Evolutionary conservation across 805 yeast species (phyloP), one percentile per base, ranked within the genome.

Genomic region (Teunomyces lycoperdinae): DNA sequence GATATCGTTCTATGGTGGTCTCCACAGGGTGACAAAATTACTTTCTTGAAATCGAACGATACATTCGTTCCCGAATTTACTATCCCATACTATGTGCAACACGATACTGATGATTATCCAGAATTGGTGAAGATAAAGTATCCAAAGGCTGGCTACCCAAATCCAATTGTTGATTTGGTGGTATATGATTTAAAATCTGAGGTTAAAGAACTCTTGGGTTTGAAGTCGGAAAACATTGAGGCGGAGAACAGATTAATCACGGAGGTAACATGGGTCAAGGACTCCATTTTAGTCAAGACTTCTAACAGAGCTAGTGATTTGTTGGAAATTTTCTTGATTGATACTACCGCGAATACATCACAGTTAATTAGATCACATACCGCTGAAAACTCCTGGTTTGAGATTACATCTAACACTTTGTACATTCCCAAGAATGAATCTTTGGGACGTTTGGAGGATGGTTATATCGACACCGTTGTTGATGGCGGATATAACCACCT

Each of bases 401-500:
- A 84, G 76, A 64, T 70, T 9, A 59, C 68, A 3, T 55, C 61
- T 9, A 65, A 64, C 46, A 64, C 73, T 0, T 43, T 64, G 5
- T 70, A 49, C 47, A 61, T 72, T n/a, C 76, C 77, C 2, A 61
- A 62, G 46, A 64, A 71, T 44, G 65, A 63, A 31, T 38, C 64
- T 3, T 43, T 57, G 30, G 75, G 75, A 9, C 57, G 73, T 31
- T 53, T 65, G 17, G 66, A 72, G 41, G 74, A 73, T 49, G 92
- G 92, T 0, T 94, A 94, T 65, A 79, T 94, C 49, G 99, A 94
- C 63, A 77, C 91, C 1, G 74, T 81, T 10, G 81, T 77, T 13
- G 74, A 71, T 30, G 71, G 80, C 50, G 84, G 86, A 0, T 84
- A 65, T 61, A 80, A 78, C 51, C 99, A 94, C 64, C 71, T 94